Evolutionary conservation across 257 asterid genomes (phyloP), one percentile per base, ranked within the genome.

Genomic region (Scutellaria baicalensis): DNA sequence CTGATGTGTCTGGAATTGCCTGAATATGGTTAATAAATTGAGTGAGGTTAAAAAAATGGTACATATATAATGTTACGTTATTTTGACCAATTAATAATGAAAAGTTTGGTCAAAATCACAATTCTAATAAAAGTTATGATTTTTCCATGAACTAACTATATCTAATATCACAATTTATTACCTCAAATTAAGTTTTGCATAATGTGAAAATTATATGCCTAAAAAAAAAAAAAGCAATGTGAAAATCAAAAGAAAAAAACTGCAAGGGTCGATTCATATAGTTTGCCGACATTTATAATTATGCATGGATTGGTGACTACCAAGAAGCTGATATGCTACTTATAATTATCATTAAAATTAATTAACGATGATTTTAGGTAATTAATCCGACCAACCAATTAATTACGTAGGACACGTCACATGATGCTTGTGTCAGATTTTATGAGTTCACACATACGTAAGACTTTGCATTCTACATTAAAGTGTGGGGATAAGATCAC

Each of bases 381-480:
- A 17, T 9, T 12, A 50, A 9, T 14, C 5, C 14, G 49, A 54
- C 50, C 63, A 36, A 54, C 58, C 42, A 5, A 3, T 50, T 62
- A 14, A 64, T 1, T n/a, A 40, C 17, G n/a, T 21, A 23, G 1
- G 31, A 35, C 69, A 55, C 59, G 60, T 64, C 57, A 55, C 7
- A 21, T 48, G 73, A 66, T 58, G 57, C 39, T n/a, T 57, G 42
- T 38, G 10, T 14, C 11, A 36, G 7, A 21, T 27, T 65, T 51
- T 51, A 36, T 59, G 81, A 66, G 44, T 77, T 72, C 78, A 72
- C 75, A 77, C 77, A 6, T 40, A 69, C 39, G 33, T 36, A 27
- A 42, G 55, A 48, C 43, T 58, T 47, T 16, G 36, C 56, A 48
- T 23, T 68, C 38, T 40, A 47, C 42, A 38, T 39, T 45, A 45